Evolutionary conservation across 2,329 filamentous ascomycete genomes (phyloP), one percentile per base, ranked within the genome.

Genomic region (Madurella fahalii): DNA sequence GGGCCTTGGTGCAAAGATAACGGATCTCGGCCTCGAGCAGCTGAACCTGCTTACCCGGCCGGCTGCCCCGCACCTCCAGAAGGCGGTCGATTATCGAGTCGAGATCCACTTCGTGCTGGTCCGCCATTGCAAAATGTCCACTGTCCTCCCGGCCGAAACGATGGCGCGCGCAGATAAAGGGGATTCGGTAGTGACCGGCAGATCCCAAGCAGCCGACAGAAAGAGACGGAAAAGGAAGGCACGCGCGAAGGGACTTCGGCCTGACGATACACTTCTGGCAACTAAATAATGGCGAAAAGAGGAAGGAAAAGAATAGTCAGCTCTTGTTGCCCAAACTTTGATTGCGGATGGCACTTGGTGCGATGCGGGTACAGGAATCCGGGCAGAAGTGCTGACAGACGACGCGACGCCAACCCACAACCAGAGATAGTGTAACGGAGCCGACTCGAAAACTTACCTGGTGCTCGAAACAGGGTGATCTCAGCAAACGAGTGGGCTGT

Each of bases 11-110:
- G 84, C 94, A 99, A 63, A 99, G 84, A 76, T 85, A 96, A 71
- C 93, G 88, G 66, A 99, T 99, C 78, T 97, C 94, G 58, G 90
- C 86, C 76, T 99, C 94, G 63, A 96, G 81, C 64, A 99, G 84
- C 78, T 97, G 93, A 53, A 99, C 94, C 77, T 97, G 94, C 81
- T 99, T 99, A 68, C 94, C 94, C 55, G 94, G 94, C 70, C 94
- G 87, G 82, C 92, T 96, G 72, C 93, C 94, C 77, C 94, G 88
- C 71, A 97, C 94, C 78, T 99, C 94, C 71, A 97, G 82, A 70
- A 99, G 84, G 75, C 94, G 86, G 76, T 97, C 93, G 81, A 99
- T 97, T 85, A 97, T 96, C 69, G 92, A 96, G 77, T 99, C 94
- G 78, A 99, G 83, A 79, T 97, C 93, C 77, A 97, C 90, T 77